Evolutionary conservation across 2,329 filamentous ascomycete genomes (phyloP), one percentile per base, ranked within the genome.

Genomic region (Sporothrix inflata): DNA sequence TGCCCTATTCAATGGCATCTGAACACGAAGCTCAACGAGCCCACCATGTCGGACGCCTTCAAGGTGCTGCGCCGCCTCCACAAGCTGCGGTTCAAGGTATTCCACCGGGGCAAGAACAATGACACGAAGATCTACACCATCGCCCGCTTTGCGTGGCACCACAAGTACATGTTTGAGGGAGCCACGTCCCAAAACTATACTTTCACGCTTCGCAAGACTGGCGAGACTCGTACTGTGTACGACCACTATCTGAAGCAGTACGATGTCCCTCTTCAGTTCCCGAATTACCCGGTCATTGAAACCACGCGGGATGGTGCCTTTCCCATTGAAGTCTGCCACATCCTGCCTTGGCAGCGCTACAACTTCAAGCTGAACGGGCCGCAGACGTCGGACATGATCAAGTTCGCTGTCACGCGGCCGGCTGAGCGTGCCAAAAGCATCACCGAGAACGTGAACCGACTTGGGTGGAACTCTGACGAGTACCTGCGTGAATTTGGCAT

Each of bases 311-410:
- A 79, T 1, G 88, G 85, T 0, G 79, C 82, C 3, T 90, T 91
- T 74, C 90, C 90, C 0, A 86, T 91, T 81, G 90, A 92, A 75
- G 79, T 89, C 3, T 88, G 87, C 71, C 80, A 82, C 9, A 75
- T 90, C 7, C 77, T 83, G 47, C 80, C 83, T 0, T 85, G 88
- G 78, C 90, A 92, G 78, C 83, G 87, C 0, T 92, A 91, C 75
- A 83, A 84, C 0, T 91, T 84, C 81, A 92, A 92, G 80, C 79
- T 92, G 1, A 86, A 86, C 70, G 84, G 86, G 0, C 71, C 77
- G 0, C 86, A 97, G 82, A 98, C 95, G 0, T 84, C 91, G 0
- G 82, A 87, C 5, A 99, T 99, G 96, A 98, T 99, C 83, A 95
- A 92, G 80, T 94, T 95, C 77, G 94, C 95, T 0, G 95, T 97